phyloP scores from a whole-genome alignment of 2,329 filamentous ascomycete genomes.

The Thielaviopsis populi region DNA sequence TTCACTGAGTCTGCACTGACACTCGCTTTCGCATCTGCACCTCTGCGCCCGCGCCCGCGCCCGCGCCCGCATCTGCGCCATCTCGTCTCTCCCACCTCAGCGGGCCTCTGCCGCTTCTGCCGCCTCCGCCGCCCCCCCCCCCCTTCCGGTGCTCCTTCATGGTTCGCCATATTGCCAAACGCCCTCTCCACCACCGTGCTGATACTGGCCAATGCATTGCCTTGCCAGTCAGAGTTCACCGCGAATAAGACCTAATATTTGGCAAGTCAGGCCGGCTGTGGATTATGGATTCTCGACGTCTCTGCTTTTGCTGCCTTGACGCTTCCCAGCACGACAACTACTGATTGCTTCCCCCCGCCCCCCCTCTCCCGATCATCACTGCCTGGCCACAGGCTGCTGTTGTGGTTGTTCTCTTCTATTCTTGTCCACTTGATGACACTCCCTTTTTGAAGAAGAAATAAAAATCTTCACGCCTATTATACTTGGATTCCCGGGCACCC shows the following conservation, averaged over 20 bases:
- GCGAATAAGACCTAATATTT: conserved; percentile 9
- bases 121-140: not conserved
- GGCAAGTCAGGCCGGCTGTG: conserved; percentile 12
- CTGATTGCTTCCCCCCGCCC: conserved; percentile 10
- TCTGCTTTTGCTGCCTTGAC: conserved; percentile 13
- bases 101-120: not conserved
- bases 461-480: not conserved
- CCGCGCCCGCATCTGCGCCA: not conserved
- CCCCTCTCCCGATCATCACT: not conserved
- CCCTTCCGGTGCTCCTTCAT: conserved; percentile 9
- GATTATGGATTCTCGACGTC: conserved; percentile 17
- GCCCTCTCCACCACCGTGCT: conserved; percentile 5
- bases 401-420: conserved; percentile 1
- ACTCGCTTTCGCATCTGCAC: too few species aligned
- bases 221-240: conserved; percentile 6
- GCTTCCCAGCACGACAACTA: conserved; percentile 10
- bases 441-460: not conserved
- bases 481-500: not conserved
- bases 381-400: not conserved
- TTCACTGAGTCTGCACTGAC: too few species aligned
- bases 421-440: conserved; percentile 1
- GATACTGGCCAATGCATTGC: conserved; percentile 11
- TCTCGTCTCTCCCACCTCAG: not conserved
- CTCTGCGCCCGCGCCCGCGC: not conserved
- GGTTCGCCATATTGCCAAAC: conserved; percentile 1